A percentile compares a stretch with the other conserved stretches of the same genome.
Evolutionary conservation across 768 basidiomycete species (phyloP).

Genomic region (Lactifluus piperatus): DNA sequence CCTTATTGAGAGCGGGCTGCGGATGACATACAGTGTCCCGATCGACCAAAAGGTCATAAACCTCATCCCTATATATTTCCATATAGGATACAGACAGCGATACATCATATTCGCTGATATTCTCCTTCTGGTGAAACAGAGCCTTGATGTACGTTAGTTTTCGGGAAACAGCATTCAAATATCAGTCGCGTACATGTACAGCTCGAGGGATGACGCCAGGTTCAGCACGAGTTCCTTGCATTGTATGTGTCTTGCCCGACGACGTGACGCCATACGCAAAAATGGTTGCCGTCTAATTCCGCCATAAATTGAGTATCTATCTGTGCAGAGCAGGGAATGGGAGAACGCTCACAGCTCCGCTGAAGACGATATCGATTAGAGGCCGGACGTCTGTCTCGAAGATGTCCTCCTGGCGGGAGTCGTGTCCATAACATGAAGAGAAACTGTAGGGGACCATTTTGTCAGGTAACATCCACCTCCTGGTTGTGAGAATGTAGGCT

Average conservation of each 20-base stretch:
- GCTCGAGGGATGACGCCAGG: constrained; percentile 85
- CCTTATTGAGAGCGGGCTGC: not conserved
- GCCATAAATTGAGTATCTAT: not conserved
- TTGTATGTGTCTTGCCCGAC: constrained; percentile 87
- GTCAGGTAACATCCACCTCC: not conserved
- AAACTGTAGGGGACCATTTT: constrained; percentile 36
- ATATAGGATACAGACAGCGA: constrained; percentile 62
- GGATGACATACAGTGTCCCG: constrained; percentile 48
- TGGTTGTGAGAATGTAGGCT: constrained; percentile 22
- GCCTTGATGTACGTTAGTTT: constrained; percentile 4
- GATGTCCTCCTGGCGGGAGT: constrained; percentile 66
- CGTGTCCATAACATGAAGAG: constrained; percentile 65
- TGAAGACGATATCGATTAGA: constrained; percentile 67
- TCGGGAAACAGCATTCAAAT: not conserved
- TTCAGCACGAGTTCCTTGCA: constrained; percentile 68
- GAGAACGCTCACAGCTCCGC: constrained; percentile 52
- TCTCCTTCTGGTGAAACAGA: constrained; percentile 14
- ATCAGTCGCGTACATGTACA: constrained; percentile 45
- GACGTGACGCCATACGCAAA: constrained; percentile 91
- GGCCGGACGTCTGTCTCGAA: constrained; percentile 70
- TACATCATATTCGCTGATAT: constrained; percentile 30
- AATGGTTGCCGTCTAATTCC: constrained; percentile 64
- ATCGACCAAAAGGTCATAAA: constrained; percentile 74
- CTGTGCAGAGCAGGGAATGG: not conserved
- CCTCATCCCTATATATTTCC: constrained; percentile 90